Evolutionary conservation across 768 basidiomycete genomes (phyloP).

Genomic region (Chalciporus sphaerocephalus): DNA sequence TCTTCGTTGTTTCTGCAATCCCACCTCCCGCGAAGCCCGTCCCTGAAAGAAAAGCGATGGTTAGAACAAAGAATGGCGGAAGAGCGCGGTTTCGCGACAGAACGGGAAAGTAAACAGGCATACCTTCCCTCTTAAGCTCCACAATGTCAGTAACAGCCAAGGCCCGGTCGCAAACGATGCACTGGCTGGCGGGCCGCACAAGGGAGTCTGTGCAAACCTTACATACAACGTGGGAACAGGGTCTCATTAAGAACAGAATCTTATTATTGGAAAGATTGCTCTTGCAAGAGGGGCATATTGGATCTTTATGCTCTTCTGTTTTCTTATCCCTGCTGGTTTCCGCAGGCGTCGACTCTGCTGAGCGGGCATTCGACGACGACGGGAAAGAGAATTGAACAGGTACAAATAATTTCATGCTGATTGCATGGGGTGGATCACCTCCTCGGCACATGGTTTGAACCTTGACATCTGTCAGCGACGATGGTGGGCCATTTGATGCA

Average conservation of each 20-base stretch:
- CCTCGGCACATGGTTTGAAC: slow-evolving; percentile 87
- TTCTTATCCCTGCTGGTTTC: slow-evolving; percentile 33
- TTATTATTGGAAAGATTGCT: slow-evolving; percentile 76
- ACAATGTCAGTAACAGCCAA: slow-evolving; percentile 71
- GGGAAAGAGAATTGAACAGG: slow-evolving; percentile 74
- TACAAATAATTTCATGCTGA: slow-evolving; percentile 78
- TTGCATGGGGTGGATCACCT: slow-evolving; percentile 68
- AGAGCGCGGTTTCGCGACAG: neutral
- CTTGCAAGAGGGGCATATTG: slow-evolving; percentile 88
- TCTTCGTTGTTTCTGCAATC: slow-evolving; percentile 78
- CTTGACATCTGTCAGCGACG: slow-evolving; percentile 74
- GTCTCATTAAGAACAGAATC: slow-evolving; percentile 66
- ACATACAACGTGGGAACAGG: slow-evolving; percentile 90
- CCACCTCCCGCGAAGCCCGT: slow-evolving; percentile 97
- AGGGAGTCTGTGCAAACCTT: slow-evolving; percentile 88
- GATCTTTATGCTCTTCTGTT: slow-evolving; percentile 51
- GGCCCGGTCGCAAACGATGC: slow-evolving; percentile 76
- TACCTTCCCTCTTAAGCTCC: slow-evolving; percentile 86
- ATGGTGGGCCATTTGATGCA: slow-evolving; percentile 54
- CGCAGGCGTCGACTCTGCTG: slow-evolving; percentile 37
- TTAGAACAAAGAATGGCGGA: neutral
- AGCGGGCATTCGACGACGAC: slow-evolving; percentile 35
- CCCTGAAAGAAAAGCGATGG: slow-evolving; percentile 39
- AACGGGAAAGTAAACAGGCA: slow-evolving; percentile 11
- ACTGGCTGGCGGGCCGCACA: slow-evolving; percentile 72